Evolutionary conservation across 2,329 filamentous ascomycete species (phyloP).

Genomic region (Aspergillus ibericus): DNA sequence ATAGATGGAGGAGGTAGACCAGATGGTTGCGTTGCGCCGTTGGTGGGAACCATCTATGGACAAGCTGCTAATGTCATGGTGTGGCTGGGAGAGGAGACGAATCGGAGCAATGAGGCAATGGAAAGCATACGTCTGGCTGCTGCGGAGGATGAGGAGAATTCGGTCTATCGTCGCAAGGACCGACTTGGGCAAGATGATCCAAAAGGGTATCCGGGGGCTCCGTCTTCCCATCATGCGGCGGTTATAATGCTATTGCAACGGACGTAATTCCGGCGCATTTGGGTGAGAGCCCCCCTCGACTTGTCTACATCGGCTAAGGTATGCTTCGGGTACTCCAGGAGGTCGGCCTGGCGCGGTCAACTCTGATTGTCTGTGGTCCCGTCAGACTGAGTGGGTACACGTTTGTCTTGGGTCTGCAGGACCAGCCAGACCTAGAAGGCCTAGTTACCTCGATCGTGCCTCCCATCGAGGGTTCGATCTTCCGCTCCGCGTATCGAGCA

Average conservation of each 20-base stretch:
- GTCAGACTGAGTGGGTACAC: not conserved
- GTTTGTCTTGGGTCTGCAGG: not conserved
- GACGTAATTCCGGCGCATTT: conserved; percentile 2
- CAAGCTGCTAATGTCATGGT: conserved; percentile 13
- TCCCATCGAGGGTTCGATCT: not conserved
- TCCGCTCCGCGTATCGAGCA: not conserved
- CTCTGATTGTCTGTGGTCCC: not conserved
- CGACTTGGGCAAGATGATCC: not conserved
- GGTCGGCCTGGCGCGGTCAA: not conserved
- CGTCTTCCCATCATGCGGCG: not conserved
- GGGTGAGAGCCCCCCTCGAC: not conserved
- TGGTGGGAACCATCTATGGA: conserved; percentile 18
- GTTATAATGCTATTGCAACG: not conserved
- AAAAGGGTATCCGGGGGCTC: not conserved
- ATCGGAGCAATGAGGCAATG: not conserved
- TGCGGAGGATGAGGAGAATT: not conserved
- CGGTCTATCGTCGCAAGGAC: not conserved
- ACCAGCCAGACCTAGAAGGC: not conserved
- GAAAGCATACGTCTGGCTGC: not conserved
- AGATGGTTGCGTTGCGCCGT: not conserved
- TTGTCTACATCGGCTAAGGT: too few relatives aligned
- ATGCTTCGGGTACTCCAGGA: conserved; percentile 1
- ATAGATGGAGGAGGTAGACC: not conserved
- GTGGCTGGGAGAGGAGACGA: conserved; percentile 16
- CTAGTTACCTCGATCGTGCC: not conserved